Conservation (phyloP, 2,329 filamentous ascomycete genomes). For the Ascochyta lentis region DNA sequence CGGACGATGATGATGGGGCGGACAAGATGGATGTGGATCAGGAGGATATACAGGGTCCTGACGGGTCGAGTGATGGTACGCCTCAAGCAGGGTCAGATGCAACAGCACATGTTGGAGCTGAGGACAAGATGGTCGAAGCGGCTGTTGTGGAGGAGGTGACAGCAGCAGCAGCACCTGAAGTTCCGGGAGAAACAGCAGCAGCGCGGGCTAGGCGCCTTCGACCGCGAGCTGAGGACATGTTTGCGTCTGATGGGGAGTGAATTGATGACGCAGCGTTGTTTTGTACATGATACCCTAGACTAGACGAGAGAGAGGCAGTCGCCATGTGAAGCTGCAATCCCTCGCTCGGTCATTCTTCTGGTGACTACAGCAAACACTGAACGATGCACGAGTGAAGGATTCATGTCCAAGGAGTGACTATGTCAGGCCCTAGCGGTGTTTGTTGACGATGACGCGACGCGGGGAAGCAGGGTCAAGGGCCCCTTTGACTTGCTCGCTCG, state of each 20-base stretch:
- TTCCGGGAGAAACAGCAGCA: slow-evolving; percentile 43
- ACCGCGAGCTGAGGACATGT: slow-evolving; percentile 51
- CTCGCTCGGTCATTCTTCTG: no score
- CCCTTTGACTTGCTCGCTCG: slow-evolving; percentile 1
- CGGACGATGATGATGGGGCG: slow-evolving; percentile 22
- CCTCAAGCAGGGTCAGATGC: slow-evolving; percentile 3
- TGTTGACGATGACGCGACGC: slow-evolving; percentile 18
- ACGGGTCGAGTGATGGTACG: slow-evolving; percentile 17
- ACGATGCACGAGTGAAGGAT: not conserved
- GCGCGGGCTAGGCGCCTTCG: slow-evolving; percentile 44
- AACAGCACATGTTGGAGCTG: not conserved
- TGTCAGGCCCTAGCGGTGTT: not conserved
- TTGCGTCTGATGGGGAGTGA: slow-evolving; percentile 43
- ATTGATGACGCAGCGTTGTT: not conserved
- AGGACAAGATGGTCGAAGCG: not conserved
- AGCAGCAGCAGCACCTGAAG: slow-evolving; percentile 12
- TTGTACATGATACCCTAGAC: slow-evolving; percentile 24
- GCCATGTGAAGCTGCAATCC: no score
- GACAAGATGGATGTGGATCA: slow-evolving; percentile 30
- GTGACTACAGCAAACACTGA: not conserved
- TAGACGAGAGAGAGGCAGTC: not conserved
- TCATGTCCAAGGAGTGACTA: not conserved
- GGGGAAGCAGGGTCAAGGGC: not conserved
- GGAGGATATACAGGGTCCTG: slow-evolving; percentile 5
- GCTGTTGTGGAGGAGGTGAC: not conserved